Evolutionary conservation across 306 rosid genomes (phyloP), one percentile per base, ranked within the genome.

Genomic region (Lathyrus tuberosus): DNA sequence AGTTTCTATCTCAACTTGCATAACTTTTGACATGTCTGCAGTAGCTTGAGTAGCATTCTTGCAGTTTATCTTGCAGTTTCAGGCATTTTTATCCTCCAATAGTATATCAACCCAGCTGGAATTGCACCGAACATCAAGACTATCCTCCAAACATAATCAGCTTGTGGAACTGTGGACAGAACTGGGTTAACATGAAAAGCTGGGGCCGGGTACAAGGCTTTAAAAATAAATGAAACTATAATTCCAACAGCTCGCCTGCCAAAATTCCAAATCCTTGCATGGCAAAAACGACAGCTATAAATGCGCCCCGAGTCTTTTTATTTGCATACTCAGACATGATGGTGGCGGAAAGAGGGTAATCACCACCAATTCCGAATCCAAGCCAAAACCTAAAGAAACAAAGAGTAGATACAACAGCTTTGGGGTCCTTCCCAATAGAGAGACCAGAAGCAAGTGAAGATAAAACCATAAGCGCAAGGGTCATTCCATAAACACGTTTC

Each of bases 11-110:
- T 84, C 89, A 60, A 92, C 92, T 56, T 85, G 88, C 33, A 92
- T 15, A 0, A 92, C 92, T 33, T 84, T 86, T 0, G 96, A 88
- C 96, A 92, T 92, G 26, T 92, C 98, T 4, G 86, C 62, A 16
- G 96, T 91, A 1, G 96, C 98, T 43, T 88, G 88, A 31, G 77
- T 80, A 0, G 76, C 80, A 78, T 89, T 82, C 82, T 86, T 92
- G 98, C 96, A 14, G 96, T 92, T 82, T 89, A 92, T 16, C 98
- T 85, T 6, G 98, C 96, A 12, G 98, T 92, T 68, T 92, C 95
- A 0, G 96, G 98, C 96, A 92, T 92, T 64, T 86, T 89, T 87
- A 86, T 81, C 0, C 96, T 83, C 92, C 91, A 92, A 51, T 87
- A 89, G 61, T 86, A 92, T 8, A 96, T 92, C 0, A 89, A 62